Evolutionary conservation across 2,329 filamentous ascomycete species (phyloP), one percentile per base, ranked within the genome.

Genomic region (Pseudogymnoascus sp.): DNA sequence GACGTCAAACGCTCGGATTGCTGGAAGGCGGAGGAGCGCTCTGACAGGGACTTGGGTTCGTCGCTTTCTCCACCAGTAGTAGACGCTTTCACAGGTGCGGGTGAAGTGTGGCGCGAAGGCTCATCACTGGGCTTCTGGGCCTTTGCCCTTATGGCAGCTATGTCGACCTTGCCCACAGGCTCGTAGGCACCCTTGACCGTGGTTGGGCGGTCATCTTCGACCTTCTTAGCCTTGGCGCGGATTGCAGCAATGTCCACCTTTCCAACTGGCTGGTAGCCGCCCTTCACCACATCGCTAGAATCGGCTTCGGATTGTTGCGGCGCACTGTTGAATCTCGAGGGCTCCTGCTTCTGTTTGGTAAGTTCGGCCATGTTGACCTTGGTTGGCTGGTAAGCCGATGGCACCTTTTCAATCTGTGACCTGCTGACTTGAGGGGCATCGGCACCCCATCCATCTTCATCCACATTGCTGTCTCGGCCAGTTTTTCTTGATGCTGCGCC

Each of bases 191-290:
- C 94, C 76, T 96, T 97, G 17, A 97, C 90, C 4, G 86, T 84
- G 1, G 88, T 84, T 3, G 94, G 94, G 62, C 92, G 83, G 68
- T 96, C 89, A 71, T 97, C 91, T 51, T 82, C 82, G 75, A 74
- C 80, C 69, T 79, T 87, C 79, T 80, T 87, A 71, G 77, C 92
- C 79, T 83, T 91, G 73, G 81, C 87, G 66, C 94, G 86, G 68
- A 99, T 89, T 38, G 91, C 92, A 25, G 89, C 89, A 76, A 99
- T 97, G 71, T 99, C 92, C n/a, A 99, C 90, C 78, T 97, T 97
- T 62, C 94, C 94, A 69, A 99, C 80, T 17, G 94, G 94, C 74
- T 97, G 91, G 75, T 99, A 99, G 13, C 83, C 88, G 48, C 94
- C 94, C 71, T 78, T 89, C 60, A 97, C 86, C 17, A 97, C 84